These are phyloP conservation scores for Coniochaeta sp. DNA, from an alignment of 2,329 filamentous ascomycete species.

Conservation along the genomic window DNA sequence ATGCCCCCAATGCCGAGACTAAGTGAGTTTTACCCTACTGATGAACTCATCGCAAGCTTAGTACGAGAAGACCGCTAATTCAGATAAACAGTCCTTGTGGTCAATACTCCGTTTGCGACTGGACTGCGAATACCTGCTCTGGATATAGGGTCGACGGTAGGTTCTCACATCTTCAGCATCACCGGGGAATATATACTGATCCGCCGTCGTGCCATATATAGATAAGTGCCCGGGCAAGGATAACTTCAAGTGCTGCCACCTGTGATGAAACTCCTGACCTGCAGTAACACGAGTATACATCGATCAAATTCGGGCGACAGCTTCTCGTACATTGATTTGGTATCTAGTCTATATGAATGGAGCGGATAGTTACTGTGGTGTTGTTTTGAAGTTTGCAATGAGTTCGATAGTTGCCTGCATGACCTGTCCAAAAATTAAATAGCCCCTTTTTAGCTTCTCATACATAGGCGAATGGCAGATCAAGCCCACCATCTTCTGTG, in stretches of 20 bases:
- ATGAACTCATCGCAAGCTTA: no score
- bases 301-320: no score
- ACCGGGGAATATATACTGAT: no score
- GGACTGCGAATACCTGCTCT: background rate
- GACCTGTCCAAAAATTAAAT: background rate
- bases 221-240: background rate
- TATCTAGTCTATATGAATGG: no score
- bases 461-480: background rate
- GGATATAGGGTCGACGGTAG: background rate
- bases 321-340: no score
- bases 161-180: background rate
- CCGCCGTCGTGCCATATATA: no score
- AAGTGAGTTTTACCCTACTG: background rate
- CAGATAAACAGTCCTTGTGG: no score
- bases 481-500: background rate
- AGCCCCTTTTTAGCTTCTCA: background rate
- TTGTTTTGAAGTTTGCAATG: background rate
- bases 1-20: background rate
- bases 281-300: background rate
- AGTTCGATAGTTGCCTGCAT: background rate
- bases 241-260: background rate
- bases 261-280: background rate
- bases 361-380: background rate
- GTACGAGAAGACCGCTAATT: background rate
- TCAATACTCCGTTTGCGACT: background rate